Evolutionary conservation across 129 eudicot species (phyloP).

Genomic region (Flaveria ramosissima): DNA sequence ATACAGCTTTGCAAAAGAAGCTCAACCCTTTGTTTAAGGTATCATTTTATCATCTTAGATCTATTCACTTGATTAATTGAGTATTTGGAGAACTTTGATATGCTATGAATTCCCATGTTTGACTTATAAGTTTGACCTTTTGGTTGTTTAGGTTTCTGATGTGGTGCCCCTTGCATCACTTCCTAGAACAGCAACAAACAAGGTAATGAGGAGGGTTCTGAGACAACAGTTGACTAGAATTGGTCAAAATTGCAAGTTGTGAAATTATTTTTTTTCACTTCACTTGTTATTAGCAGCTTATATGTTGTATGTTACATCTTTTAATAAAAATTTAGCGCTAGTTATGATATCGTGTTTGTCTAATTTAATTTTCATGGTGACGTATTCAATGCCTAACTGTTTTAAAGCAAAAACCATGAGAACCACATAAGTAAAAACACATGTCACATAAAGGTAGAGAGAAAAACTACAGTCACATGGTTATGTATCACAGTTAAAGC

Average conservation of each 20-base stretch:
- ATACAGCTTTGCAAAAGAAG: constrained; percentile 70
- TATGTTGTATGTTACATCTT: constrained; percentile 13
- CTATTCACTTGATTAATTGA: neutral
- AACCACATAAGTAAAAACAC: too few relatives aligned
- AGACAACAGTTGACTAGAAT: constrained; percentile 56
- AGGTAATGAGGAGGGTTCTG: constrained; percentile 93
- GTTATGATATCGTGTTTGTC: neutral
- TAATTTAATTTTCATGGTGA: too few relatives aligned
- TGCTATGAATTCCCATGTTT: constrained; percentile 20
- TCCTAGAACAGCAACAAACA: constrained; percentile 97
- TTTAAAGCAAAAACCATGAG: too few relatives aligned
- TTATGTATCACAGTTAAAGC: too few relatives aligned
- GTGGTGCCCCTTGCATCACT: constrained; percentile 61
- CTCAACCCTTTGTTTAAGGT: constrained; percentile 94
- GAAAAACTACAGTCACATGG: too few relatives aligned
- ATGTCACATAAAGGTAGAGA: too few relatives aligned
- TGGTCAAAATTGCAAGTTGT: constrained; percentile 54
- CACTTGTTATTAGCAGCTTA: neutral
- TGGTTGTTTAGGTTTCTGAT: constrained; percentile 55
- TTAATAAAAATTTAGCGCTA: neutral
- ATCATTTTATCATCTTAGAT: constrained; percentile 14
- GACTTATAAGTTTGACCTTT: constrained; percentile 4
- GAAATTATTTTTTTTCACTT: constrained; percentile 19
- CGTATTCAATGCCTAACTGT: too few relatives aligned
- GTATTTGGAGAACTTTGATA: constrained; percentile 2